These are phyloP conservation scores for Rhodotorula babjevae DNA, from an alignment of 768 basidiomycete species.

Conservation along the genomic window DNA sequence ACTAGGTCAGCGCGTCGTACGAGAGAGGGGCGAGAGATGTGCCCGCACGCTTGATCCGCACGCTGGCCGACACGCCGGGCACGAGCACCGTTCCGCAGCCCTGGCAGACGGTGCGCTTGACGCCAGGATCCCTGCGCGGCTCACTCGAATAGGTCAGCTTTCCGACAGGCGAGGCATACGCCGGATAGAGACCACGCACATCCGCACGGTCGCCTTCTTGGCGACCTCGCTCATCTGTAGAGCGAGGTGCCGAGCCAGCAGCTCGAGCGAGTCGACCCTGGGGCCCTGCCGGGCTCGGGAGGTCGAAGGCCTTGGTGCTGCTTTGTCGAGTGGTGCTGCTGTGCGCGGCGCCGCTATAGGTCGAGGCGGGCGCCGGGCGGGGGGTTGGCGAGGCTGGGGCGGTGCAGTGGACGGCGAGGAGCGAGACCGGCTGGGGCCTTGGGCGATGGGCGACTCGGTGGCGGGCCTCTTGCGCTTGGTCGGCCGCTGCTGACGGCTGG, in stretches of 20 bases:
- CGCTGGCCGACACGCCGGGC: constrained; percentile 62
- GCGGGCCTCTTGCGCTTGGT: not conserved
- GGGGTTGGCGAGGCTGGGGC: no score
- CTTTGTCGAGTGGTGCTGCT: no score
- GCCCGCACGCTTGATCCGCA: constrained; percentile 61
- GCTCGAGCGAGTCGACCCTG: constrained; percentile 40
- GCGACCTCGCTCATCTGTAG: constrained; percentile 65
- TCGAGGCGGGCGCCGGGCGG: no score
- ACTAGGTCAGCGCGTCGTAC: not conserved
- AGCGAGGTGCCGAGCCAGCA: constrained; percentile 58
- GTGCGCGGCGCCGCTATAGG: no score
- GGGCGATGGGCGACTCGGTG: not conserved
- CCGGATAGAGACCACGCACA: constrained; percentile 53
- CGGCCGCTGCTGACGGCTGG: constrained; percentile 53
- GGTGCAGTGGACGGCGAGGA: no score
- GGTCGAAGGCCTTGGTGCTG: not conserved
- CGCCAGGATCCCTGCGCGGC: constrained; percentile 62
- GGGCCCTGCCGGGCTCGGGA: not conserved
- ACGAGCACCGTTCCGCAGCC: constrained; percentile 62
- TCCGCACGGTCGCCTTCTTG: constrained; percentile 68
- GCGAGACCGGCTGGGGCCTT: no score
- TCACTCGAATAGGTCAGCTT: not conserved
- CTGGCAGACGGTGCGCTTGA: constrained; percentile 77
- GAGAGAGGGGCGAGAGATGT: not conserved
- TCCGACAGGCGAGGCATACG: not conserved